phyloP scores from a whole-genome alignment of 1,284 basidiomycete species.

The Baeospora myosura region DNA sequence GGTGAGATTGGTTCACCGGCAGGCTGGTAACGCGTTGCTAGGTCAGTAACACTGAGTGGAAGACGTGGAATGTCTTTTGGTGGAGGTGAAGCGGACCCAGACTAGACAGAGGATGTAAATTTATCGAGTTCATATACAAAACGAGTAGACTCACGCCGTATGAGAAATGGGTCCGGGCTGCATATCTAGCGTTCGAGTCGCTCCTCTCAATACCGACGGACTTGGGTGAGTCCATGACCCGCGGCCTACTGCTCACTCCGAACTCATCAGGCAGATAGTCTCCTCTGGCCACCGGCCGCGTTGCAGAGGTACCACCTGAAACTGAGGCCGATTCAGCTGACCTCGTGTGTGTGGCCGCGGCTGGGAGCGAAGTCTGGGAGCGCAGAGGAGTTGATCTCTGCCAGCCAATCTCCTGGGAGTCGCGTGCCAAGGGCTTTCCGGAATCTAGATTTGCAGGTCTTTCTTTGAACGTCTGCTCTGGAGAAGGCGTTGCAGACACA shows the following conservation, averaged over 20 bases:
- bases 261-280: conserved; percentile 28
- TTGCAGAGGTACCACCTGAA: conserved; percentile 8
- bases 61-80: conserved; percentile 55
- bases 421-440: no score
- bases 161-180: conserved; percentile 58
- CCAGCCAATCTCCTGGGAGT: no score
- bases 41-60: conserved; percentile 53
- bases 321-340: no score
- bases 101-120: conserved; percentile 25
- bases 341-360: no score
- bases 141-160: conserved; percentile 25
- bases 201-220: conserved; percentile 35
- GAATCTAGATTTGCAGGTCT: no score
- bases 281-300: conserved; percentile 13
- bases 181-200: conserved; percentile 31
- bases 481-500: conserved; percentile 13
- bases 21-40: conserved; percentile 58
- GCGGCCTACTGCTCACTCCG: conserved; percentile 27
- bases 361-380: background rate
- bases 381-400: no score
- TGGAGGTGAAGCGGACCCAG: conserved; percentile 43
- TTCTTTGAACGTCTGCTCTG: conserved; percentile 14
- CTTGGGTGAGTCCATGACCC: conserved; percentile 8
- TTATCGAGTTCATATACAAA: conserved; percentile 1
- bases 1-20: conserved; percentile 31